Base-by-base conservation (phyloP, 352 stramenopile genomes). In the Phytopythium litorale region DNA sequence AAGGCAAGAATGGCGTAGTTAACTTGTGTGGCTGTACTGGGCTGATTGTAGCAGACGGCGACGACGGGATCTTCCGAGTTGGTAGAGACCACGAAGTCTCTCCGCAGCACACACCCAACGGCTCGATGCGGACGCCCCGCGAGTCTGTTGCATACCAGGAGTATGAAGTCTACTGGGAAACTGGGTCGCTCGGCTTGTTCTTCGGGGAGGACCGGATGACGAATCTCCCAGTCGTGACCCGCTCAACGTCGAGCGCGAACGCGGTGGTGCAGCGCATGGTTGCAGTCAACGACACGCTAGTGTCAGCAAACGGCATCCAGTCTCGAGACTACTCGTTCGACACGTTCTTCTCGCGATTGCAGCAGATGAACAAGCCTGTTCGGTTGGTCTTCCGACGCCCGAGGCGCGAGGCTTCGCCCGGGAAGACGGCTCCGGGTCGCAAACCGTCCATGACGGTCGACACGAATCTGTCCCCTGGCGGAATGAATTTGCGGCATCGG, bases 311-410 rank as follows among this genome's bases (percentile, higher is more conserved):
- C 55, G 73, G 74, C 23, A 73, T 96, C 23, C 70, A 75, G 33
- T 92, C 84, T 4, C 68, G 69, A 1, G 80, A 92, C 37, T 90
- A 84, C 58, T 77, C 78, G 57, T 96, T 96, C 25, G 81, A 91
- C 56, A 73, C 80, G 4, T 96, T 96, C 57, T 96, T 96, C 60
- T 76, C 76, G 25, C 67, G 81, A 4, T 65, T 96, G 6, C 84
- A 94, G 54, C 80, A 96, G 30, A 91, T 93, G 84, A 87, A 83
- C 56, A 96, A 96, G 56, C 87, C 87, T 4, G 86, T 96, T 8
- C 75, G 75, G 21, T 67, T 96, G 6, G 76, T 90, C 25, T 94
- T 96, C 37, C 76, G 82, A 13, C 70, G 69, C 7, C 50, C 50
- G 50, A 35, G 28, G 67, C 73, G 59, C 7, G 67, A 73, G 48